phyloP scores from a whole-genome alignment of 176 grass and related monocot species.

The Aegilops tauschii region DNA sequence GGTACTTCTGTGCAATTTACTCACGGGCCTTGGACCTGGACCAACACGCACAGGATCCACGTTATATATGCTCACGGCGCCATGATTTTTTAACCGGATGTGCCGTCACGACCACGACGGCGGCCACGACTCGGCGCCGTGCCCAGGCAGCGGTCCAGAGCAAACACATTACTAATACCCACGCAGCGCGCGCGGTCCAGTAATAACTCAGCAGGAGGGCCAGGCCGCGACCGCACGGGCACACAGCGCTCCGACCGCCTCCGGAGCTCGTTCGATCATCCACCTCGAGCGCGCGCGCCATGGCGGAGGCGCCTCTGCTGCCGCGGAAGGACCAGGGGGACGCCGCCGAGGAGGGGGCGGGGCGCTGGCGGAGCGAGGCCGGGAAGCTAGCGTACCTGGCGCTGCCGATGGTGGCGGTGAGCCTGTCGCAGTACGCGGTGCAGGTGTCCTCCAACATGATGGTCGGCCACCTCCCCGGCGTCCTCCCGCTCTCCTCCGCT shows the following conservation, averaged over 20 bases:
- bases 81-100: background rate
- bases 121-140: conserved; percentile 10
- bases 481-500: conserved; percentile 70
- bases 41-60: background rate
- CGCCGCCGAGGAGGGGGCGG: background rate
- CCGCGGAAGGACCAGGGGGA: background rate
- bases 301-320: conserved; percentile 25
- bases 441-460: conserved; percentile 92
- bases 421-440: conserved; percentile 49
- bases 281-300: background rate
- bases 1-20: too few species aligned
- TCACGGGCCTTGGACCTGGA: background rate
- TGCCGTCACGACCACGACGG: background rate
- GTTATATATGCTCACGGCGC: background rate
- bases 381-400: conserved; percentile 47
- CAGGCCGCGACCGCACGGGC: background rate
- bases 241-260: background rate
- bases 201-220: background rate
- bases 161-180: background rate
- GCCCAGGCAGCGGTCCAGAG: background rate
- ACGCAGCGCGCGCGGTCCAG: background rate
- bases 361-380: conserved; percentile 23
- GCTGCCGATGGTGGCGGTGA: conserved; percentile 56
- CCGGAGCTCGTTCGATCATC: background rate
- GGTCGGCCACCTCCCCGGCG: conserved; percentile 81